Percentiles rank a stretch among this genome's conserved stretches.
phyloP scores from a whole-genome alignment of 345 rosid genomes.

The Erucastrum elatum region DNA sequence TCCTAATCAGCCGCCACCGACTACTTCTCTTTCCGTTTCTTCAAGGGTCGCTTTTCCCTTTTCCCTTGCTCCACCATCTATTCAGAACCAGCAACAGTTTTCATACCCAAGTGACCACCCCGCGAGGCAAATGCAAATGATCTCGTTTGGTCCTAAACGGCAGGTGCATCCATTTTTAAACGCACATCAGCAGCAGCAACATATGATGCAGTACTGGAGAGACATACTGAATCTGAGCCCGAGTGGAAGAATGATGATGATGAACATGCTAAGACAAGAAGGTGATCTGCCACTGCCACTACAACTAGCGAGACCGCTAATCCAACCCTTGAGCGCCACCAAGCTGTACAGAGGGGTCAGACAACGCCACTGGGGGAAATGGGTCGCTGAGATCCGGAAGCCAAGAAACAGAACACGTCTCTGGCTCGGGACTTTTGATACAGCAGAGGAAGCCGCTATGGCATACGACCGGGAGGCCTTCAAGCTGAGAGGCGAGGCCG shows the following conservation, averaged over 20 bases:
- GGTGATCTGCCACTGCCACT: slow-evolving; percentile 47
- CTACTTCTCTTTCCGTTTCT: slow-evolving; percentile 34
- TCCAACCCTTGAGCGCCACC: slow-evolving; percentile 72
- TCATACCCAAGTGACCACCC: slow-evolving; percentile 38
- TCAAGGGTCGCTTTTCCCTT: slow-evolving; percentile 53
- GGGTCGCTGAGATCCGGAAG: slow-evolving; percentile 97
- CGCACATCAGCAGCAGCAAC: slow-evolving; percentile 49
- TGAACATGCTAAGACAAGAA: slow-evolving; percentile 64
- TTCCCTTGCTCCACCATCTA: slow-evolving; percentile 47
- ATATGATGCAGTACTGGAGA: slow-evolving; percentile 62
- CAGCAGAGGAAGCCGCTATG: slow-evolving; percentile 89
- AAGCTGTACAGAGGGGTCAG: slow-evolving; percentile 91
- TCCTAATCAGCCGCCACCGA: slow-evolving; percentile 5
- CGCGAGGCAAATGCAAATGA: slow-evolving; percentile 55
- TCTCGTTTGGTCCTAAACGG: slow-evolving; percentile 63
- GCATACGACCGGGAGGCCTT: slow-evolving; percentile 93
- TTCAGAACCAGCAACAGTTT: slow-evolving; percentile 48
- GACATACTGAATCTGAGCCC: slow-evolving; percentile 60
- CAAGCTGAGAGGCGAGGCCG: slow-evolving; percentile 81
- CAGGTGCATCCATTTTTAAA: slow-evolving; percentile 46
- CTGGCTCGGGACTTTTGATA: slow-evolving; percentile 96
- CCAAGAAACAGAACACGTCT: slow-evolving; percentile 90
- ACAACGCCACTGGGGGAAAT: slow-evolving; percentile 97
- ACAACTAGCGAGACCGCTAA: slow-evolving; percentile 42
- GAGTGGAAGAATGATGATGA: slow-evolving; percentile 72